These are phyloP conservation scores for Pestalotiopsis sp. DNA, from an alignment of 2,329 filamentous ascomycete genomes.

Conservation along the genomic window DNA sequence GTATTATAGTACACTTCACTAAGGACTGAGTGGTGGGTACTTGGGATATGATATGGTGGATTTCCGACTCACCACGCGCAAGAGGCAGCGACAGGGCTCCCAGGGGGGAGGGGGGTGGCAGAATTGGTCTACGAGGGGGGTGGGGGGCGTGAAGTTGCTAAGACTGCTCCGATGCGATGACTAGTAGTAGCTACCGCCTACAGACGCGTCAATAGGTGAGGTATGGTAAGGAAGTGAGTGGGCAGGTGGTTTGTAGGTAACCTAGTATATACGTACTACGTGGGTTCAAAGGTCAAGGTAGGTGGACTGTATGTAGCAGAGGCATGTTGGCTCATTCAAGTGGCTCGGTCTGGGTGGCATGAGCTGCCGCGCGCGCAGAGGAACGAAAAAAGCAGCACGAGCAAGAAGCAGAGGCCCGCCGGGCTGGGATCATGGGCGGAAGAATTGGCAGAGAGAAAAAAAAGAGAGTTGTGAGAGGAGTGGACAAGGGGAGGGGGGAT, in stretches of 20 bases:
- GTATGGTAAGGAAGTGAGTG: background rate
- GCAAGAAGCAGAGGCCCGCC: background rate
- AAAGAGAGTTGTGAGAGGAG: background rate
- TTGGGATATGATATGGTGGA: conserved; percentile 14
- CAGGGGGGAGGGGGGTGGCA: conserved; percentile 1
- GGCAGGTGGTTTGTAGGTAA: background rate
- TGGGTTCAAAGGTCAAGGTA: background rate
- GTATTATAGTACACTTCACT: conserved; percentile 19
- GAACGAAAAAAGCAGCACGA: background rate
- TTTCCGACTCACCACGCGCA: conserved; percentile 6
- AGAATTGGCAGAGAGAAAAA: background rate
- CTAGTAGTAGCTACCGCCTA: conserved; percentile 1
- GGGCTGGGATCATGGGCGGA: conserved; percentile 13
- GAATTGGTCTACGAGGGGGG: background rate
- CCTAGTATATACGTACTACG: background rate
- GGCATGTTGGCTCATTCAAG: background rate
- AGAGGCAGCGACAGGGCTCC: background rate
- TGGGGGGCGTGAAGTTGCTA: conserved; percentile 2
- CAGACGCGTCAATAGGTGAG: conserved; percentile 11
- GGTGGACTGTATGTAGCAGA: background rate
- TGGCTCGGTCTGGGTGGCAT: background rate
- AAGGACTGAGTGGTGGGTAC: conserved; percentile 17
- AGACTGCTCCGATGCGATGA: conserved; percentile 5
- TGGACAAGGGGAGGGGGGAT: background rate
- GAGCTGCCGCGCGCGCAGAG: conserved; percentile 5